A percentile compares a stretch with the other conserved stretches of the same genome.
phyloP scores from a whole-genome alignment of 352 stramenopile species.

The Pythium myriotylum region DNA sequence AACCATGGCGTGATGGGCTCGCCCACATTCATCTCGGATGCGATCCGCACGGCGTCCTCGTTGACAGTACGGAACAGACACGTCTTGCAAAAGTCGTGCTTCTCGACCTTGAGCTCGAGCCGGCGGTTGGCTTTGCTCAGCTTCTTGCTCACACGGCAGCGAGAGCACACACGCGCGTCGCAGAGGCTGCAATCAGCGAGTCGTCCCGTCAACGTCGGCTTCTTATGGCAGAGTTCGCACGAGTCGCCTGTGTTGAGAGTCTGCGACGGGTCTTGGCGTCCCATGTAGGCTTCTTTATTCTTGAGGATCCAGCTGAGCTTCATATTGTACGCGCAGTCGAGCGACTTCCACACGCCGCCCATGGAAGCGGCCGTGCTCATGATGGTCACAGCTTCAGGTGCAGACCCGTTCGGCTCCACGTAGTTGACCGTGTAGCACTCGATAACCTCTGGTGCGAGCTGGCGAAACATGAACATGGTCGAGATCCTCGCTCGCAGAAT shows the following conservation, averaged over 20 bases:
- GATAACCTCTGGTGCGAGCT: slow-evolving; percentile 29
- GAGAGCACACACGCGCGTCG: slow-evolving; percentile 14
- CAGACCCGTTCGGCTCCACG: slow-evolving; percentile 43
- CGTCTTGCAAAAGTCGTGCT: slow-evolving; percentile 23
- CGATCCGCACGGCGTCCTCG: slow-evolving; percentile 18
- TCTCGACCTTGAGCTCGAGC: slow-evolving; percentile 11
- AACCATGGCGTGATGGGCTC: slow-evolving; percentile 19
- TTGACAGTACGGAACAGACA: slow-evolving; percentile 17
- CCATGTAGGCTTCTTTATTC: slow-evolving; percentile 28
- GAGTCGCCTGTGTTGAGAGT: slow-evolving; percentile 9
- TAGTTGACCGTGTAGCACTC: slow-evolving; percentile 50
- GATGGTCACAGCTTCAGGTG: slow-evolving; percentile 44
- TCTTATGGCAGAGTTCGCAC: slow-evolving; percentile 16
- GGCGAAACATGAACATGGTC: slow-evolving; percentile 41
- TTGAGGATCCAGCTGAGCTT: slow-evolving; percentile 41
- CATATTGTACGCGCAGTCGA: slow-evolving; percentile 18
- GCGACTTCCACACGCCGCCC: slow-evolving; percentile 36
- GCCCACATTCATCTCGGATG: slow-evolving; percentile 15
- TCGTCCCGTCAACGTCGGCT: slow-evolving; percentile 8
- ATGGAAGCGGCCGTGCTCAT: slow-evolving; percentile 38
- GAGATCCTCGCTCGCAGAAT: slow-evolving; percentile 47
- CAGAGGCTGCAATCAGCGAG: slow-evolving; percentile 14
- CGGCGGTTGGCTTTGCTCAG: slow-evolving; percentile 19
- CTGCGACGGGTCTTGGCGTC: slow-evolving; percentile 1
- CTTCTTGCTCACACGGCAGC: slow-evolving; percentile 22